Evolutionary conservation across 441 rosid species (phyloP), one percentile per base, ranked within the genome.

Genomic region (Geranium incanum): DNA sequence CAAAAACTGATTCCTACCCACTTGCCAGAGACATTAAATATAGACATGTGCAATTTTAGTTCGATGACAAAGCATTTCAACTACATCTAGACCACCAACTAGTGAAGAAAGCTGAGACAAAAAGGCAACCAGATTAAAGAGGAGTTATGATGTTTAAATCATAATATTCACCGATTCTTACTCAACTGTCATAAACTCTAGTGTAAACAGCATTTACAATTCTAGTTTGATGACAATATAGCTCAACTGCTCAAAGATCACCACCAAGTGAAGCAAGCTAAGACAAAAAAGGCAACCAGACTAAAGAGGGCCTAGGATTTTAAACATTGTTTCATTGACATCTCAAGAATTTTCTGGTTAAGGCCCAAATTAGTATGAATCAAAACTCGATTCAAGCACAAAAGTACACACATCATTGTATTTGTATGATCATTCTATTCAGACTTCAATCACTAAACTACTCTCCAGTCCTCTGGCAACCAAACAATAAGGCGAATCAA

Each of bases 361-460:
- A 50, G 12, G 59, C 18, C 59, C 59, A 13, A 50, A 50, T 11
- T 11, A 11, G 15, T 15, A 50, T 13, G 59, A 50, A n/a, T 50
- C 15, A 11, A 13, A 9, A 45, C 12, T 6, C 6, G 13, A 45
- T 45, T 6, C 1, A 45, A 13, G 3, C 52, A 45, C 13, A 45
- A 45, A 9, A 45, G 13, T 11, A 50, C 59, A 11, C 15, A n/a
- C 21, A 21, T 21, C 21, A 21, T 21, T 21, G 21, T 21, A 21
- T 21, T 21, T 15, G 18, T n/a, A 52, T 15, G 60, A 52, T 52
- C 60, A 52, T n/a, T 52, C 48, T 41, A 41, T 67, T 71, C 70
- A 64, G 6, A 33, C 38, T 70, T 41, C 38, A 67, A 77, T 36
- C 65, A 65, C 15, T 65, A n/a, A 55, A 15, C 8, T 55, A n/a